Conservation (phyloP, 305 asterid species). For the Fraxinus albicans region DNA sequence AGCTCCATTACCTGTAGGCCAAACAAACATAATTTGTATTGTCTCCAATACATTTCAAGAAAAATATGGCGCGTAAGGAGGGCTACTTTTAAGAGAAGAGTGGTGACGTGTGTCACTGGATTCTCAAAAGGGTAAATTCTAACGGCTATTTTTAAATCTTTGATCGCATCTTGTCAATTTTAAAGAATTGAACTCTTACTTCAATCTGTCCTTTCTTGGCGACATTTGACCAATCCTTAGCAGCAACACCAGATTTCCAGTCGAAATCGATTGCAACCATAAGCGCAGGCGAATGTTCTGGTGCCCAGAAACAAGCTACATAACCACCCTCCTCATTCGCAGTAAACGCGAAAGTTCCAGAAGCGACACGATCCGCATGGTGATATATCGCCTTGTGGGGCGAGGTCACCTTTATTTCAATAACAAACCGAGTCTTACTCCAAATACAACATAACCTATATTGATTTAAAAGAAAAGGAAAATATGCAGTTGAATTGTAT, state of each 20-base stretch:
- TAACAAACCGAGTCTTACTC: neutral
- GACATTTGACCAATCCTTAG: slow-evolving; percentile 32
- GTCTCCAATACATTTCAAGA: neutral
- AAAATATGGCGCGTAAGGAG: neutral
- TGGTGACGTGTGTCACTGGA: neutral
- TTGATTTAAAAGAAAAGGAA: neutral
- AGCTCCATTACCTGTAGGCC: slow-evolving; percentile 26
- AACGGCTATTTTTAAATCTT: neutral
- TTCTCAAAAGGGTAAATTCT: no score
- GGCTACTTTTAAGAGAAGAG: neutral
- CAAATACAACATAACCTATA: neutral
- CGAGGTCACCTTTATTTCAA: slow-evolving; percentile 24
- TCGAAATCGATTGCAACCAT: slow-evolving; percentile 28
- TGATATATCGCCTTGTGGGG: slow-evolving; percentile 21
- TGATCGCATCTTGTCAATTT: neutral
- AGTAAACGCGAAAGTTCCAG: slow-evolving; percentile 29
- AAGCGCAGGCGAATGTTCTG: slow-evolving; percentile 20
- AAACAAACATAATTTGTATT: neutral
- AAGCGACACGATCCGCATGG: slow-evolving; percentile 5
- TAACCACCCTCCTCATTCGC: slow-evolving; percentile 28
- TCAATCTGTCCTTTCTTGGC: slow-evolving; percentile 31
- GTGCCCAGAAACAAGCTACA: slow-evolving; percentile 28
- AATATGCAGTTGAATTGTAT: neutral
- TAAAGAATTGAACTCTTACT: slow-evolving; percentile 8
- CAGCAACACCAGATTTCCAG: slow-evolving; percentile 28